Conservation (phyloP, 2,329 filamentous ascomycete species). For the Aspergillus ochraceus region DNA sequence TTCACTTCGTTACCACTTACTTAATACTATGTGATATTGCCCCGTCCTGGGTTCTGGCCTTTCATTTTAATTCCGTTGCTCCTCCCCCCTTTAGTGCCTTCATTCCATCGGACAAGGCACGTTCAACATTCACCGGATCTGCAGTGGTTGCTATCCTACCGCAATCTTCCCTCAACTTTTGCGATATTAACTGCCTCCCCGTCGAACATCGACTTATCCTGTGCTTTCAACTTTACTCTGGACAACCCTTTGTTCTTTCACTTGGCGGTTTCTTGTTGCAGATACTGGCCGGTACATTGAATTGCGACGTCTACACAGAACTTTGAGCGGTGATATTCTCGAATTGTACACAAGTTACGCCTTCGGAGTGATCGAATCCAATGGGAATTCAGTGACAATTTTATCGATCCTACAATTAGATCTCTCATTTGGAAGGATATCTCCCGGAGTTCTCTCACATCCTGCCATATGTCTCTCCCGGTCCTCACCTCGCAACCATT, state of each 20-base stretch:
- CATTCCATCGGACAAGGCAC: conserved; percentile 30
- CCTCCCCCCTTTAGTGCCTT: conserved; percentile 45
- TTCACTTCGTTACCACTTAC: conserved; percentile 5
- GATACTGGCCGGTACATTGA: background rate
- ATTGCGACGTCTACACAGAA: background rate
- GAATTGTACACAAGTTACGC: background rate
- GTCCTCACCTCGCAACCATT: conserved; percentile 27
- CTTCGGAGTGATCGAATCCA: conserved; percentile 5
- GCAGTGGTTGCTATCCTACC: conserved; percentile 24
- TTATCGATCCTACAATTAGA: conserved; percentile 8
- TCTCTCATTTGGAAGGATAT: conserved; percentile 13
- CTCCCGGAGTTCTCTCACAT: conserved; percentile 11
- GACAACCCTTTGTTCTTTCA: background rate
- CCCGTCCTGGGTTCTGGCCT: conserved; percentile 53
- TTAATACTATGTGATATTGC: conserved; percentile 16
- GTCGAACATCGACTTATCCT: background rate
- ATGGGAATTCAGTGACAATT: conserved; percentile 23
- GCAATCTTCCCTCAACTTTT: conserved; percentile 3
- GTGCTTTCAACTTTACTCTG: background rate
- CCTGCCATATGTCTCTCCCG: conserved; percentile 36
- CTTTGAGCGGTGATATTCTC: background rate
- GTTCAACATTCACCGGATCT: conserved; percentile 28
- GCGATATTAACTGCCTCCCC: background rate
- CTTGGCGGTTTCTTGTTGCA: background rate
- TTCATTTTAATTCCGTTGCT: conserved; percentile 32